Percentiles rank a stretch among this genome's conserved stretches.
Evolutionary conservation across 2,329 filamentous ascomycete genomes (phyloP).

Genomic region (Fusarium nematophilum): DNA sequence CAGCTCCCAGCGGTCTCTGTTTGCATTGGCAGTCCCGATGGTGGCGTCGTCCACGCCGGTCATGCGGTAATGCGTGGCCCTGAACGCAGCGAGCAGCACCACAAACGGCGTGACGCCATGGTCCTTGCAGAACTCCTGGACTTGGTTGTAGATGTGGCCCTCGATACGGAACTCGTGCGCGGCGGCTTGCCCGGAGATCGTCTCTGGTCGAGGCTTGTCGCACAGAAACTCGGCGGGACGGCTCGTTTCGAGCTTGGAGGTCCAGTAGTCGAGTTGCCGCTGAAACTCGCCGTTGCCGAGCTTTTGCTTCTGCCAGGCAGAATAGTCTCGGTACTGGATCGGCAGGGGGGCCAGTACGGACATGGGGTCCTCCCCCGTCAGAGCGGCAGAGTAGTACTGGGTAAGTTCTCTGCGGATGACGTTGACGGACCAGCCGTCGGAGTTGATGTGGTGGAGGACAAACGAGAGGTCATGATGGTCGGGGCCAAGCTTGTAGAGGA

Average conservation of each 20-base stretch:
- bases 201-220: slow-evolving; percentile 16
- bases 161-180: slow-evolving; percentile 13
- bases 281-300: slow-evolving; percentile 39
- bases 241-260: slow-evolving; percentile 3
- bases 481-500: slow-evolving; percentile 5
- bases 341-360: slow-evolving; percentile 28
- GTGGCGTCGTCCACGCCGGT: slow-evolving; percentile 35
- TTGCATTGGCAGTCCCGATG: slow-evolving; percentile 35
- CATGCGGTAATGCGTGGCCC: slow-evolving; percentile 39
- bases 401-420: slow-evolving; percentile 19
- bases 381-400: slow-evolving; percentile 23
- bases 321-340: slow-evolving; percentile 42
- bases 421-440: slow-evolving; percentile 40
- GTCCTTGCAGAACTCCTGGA: slow-evolving; percentile 21
- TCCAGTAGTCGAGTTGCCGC: slow-evolving; percentile 24
- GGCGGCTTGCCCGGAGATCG: slow-evolving; percentile 23
- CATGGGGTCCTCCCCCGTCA: slow-evolving; percentile 23
- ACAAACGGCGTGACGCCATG: slow-evolving; percentile 15
- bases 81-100: slow-evolving; percentile 37
- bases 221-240: slow-evolving; percentile 23
- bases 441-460: slow-evolving; percentile 40
- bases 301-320: slow-evolving; percentile 39
- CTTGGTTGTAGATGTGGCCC: neutral
- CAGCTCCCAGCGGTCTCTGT: slow-evolving; percentile 24
- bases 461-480: slow-evolving; percentile 24